Evolutionary conservation across 352 stramenopile genomes (phyloP), one percentile per base, ranked within the genome.

Genomic region (Pythium oligandrum): DNA sequence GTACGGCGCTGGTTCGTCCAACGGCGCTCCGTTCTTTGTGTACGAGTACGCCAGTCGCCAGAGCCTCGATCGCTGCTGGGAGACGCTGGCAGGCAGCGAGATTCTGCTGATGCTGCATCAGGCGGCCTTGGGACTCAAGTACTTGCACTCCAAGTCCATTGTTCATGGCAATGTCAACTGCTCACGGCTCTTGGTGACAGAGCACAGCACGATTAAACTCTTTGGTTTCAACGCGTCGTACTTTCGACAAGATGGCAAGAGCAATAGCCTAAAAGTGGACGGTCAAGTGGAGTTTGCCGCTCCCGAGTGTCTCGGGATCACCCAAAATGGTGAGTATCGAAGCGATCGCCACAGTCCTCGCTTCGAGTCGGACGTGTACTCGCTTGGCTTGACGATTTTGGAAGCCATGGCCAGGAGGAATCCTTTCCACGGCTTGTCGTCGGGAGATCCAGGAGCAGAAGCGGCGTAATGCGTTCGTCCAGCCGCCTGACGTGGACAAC

Each of bases 371-470:
- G n/a, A n/a, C n/a, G n/a, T 74, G 2, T 73, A 70, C 39, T 47
- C 70, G 34, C 65, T 75, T 40, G 70, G 63, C 2, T 61, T 78
- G 57, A 63, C 53, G 38, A 51, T 63, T 3, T 51, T 75, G 43
- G 70, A 75, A 48, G 66, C 63, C 3, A 46, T 62, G 31, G 63
- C 58, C 44, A 34, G 9, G n/a, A 34, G 8, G 31, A 10, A 48
- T 48, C n/a, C 44, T 17, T 48, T 48, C 31, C 6, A 7, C 44
- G n/a, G n/a, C 17, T 17, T 36, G 48, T 53, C 35, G 48, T 12
- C 30, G 9, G 33, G 35, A 43, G 8, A 53, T 43, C 36, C 38
- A n/a, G 32, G 17, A 45, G 5, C 4, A 4, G 7, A 43, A 45
- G 38, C 9, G 6, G 6, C 5, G 9, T 12, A 10, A 11, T 32